phyloP scores from a whole-genome alignment of 192 early-diverging fungal genomes.

The Phlyctochytrium bullatum region DNA sequence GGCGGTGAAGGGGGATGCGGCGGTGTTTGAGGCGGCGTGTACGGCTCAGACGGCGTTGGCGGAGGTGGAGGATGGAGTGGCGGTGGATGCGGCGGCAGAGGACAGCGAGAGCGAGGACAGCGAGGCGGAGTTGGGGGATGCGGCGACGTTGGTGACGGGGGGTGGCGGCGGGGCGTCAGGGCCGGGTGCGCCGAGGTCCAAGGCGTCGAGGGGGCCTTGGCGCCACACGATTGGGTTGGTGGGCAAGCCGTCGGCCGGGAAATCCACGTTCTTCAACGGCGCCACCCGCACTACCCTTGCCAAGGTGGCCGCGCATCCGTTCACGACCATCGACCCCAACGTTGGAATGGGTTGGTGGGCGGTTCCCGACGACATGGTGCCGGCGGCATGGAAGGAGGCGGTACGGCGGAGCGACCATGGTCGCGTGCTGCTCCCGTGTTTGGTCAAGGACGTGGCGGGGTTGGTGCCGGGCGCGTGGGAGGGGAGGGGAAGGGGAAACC shows the following conservation, averaged over 20 bases:
- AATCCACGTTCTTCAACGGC: slow-evolving; percentile 31
- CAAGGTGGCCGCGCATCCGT: slow-evolving; percentile 21
- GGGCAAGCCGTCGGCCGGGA: slow-evolving; percentile 29
- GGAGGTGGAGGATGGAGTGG: slow-evolving; percentile 2
- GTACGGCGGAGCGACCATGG: no score
- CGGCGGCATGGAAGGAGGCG: slow-evolving; percentile 17
- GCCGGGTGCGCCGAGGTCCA: slow-evolving; percentile 14
- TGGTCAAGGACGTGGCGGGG: slow-evolving; percentile 30
- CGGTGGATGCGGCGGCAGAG: background rate
- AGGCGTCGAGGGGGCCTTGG: slow-evolving; percentile 25
- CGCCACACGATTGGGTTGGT: slow-evolving; percentile 26
- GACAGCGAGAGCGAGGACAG: background rate
- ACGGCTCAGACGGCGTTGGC: slow-evolving; percentile 11
- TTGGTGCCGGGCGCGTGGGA: slow-evolving; percentile 31
- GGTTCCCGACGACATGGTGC: slow-evolving; percentile 9
- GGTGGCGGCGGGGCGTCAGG: background rate
- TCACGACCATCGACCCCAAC: slow-evolving; percentile 35
- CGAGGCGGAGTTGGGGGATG: slow-evolving; percentile 9
- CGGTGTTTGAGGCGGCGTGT: slow-evolving; percentile 25
- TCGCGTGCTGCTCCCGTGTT: slow-evolving; percentile 18
- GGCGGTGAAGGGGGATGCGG: slow-evolving; percentile 6
- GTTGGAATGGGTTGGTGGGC: slow-evolving; percentile 14
- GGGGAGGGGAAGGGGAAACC: slow-evolving; percentile 25
- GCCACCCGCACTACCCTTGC: slow-evolving; percentile 20
- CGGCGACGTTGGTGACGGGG: background rate